phyloP scores from a whole-genome alignment of 768 basidiomycete genomes.

The Leccinum boreale region DNA sequence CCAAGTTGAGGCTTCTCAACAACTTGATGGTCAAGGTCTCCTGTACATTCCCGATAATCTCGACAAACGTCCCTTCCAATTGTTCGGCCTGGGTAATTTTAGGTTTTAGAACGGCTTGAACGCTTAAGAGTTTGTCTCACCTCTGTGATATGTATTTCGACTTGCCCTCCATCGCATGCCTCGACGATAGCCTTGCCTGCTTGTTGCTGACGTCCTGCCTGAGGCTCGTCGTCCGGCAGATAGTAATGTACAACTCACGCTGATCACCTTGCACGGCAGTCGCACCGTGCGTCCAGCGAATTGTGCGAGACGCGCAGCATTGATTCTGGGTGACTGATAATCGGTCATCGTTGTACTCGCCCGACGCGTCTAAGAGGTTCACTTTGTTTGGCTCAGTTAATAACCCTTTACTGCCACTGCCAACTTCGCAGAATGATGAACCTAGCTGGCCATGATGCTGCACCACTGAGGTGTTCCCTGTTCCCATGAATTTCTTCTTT shows the following conservation, averaged over 20 bases:
- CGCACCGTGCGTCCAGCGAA: conserved; percentile 56
- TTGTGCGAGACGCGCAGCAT: conserved; percentile 52
- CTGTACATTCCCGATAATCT: conserved; percentile 62
- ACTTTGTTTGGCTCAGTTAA: conserved; percentile 2
- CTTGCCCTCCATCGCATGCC: conserved; percentile 65
- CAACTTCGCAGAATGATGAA: too few relatives aligned
- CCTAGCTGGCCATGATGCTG: too few relatives aligned
- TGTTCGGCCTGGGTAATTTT: conserved; percentile 35
- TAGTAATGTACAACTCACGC: conserved; percentile 33
- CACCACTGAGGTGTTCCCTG: too few relatives aligned
- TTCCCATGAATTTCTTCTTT: too few relatives aligned
- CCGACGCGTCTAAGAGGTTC: conserved; percentile 6
- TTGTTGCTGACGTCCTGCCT: conserved; percentile 27
- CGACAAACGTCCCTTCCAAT: conserved; percentile 54
- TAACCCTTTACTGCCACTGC: too few relatives aligned
- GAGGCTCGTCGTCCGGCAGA: not conserved
- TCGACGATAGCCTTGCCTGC: conserved; percentile 53
- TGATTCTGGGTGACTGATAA: conserved; percentile 49
- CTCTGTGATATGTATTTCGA: conserved; percentile 40
- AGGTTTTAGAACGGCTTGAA: not conserved
- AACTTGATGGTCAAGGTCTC: conserved; percentile 57
- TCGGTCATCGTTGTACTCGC: conserved; percentile 22
- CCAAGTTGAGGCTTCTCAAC: conserved; percentile 51
- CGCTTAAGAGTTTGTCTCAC: conserved; percentile 31
- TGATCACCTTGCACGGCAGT: conserved; percentile 58